Base-by-base conservation (phyloP, 441 rosid species). In the Jatropha podagrica region DNA sequence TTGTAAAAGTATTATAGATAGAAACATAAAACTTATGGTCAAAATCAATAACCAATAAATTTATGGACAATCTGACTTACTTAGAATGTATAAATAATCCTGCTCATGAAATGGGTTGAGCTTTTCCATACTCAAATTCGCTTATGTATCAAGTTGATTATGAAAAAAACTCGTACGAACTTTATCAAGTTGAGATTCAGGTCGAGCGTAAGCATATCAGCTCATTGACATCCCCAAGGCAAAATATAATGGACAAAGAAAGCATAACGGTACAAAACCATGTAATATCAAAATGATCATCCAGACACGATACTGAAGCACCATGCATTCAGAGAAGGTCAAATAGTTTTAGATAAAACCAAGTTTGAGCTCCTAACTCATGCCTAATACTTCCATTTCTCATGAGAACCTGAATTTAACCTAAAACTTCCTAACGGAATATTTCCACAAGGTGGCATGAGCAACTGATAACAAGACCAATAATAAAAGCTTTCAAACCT, bases 401-500 rank as follows among this genome's bases (percentile, higher is more conserved):
- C 12, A 40, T 54, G 71, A 44, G 46, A 54, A 72, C 42, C 72
- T 38, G 5, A 61, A 46, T 51, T 37, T 20, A 13, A 64, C 61
- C 44, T 18, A 26, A 63, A 32, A 12, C 13, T 27, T 63, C 40
- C 37, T 67, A 49, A 56, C 20, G 46, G 38, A 64, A 77, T 15
- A 11, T 32, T 37, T 18, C 26, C 40, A 41, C 32, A 26, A 11
- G 52, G 10, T 37, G 44, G 73, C 10, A 59, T 44, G 55, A 67
- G 26, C 65, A 71, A 68, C 46, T 65, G 68, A 15, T 59, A 67
- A 67, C 37, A 71, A 78, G 40, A 59, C 74, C 44, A 73, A 41
- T 9, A n/a, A 11, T 61, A 44, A 20, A 44, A 20, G 69, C 13
- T 51, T 46, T n/a, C 38, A 0, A 40, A 95, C 98, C 98, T 95